Conservation (phyloP, 116 monocot genomes). For the Phalaenopsis hybrid region DNA sequence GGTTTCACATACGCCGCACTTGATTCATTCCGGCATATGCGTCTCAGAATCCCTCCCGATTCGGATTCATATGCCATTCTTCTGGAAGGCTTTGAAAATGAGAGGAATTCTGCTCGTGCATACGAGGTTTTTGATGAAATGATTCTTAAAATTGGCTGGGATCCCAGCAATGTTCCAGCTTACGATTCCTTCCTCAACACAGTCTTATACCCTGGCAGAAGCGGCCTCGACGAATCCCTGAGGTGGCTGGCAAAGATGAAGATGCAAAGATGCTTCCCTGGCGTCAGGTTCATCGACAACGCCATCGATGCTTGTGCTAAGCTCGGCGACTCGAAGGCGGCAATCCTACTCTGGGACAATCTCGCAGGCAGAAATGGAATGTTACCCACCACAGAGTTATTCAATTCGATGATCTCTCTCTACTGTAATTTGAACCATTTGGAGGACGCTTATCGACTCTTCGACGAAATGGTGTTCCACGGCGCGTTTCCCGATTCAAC, state of each 20-base stretch:
- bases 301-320: slow-evolving; percentile 25
- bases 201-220: slow-evolving; percentile 1
- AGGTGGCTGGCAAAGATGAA: slow-evolving; percentile 25
- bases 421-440: slow-evolving; percentile 18
- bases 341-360: slow-evolving; percentile 30
- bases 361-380: slow-evolving; percentile 31
- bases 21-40: slow-evolving; percentile 10
- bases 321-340: slow-evolving; percentile 17
- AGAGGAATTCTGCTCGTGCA: slow-evolving; percentile 22
- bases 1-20: slow-evolving; percentile 19
- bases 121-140: slow-evolving; percentile 47
- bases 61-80: slow-evolving; percentile 60
- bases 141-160: slow-evolving; percentile 40
- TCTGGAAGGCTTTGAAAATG: slow-evolving; percentile 64
- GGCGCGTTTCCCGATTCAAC: slow-evolving; percentile 43
- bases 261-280: slow-evolving; percentile 39
- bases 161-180: slow-evolving; percentile 37
- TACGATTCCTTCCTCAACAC: slow-evolving; percentile 59
- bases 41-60: slow-evolving; percentile 21
- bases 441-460: slow-evolving; percentile 21
- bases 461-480: slow-evolving; percentile 59
- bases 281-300: slow-evolving; percentile 43
- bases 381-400: slow-evolving; percentile 35
- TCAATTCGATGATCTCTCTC: slow-evolving; percentile 38
- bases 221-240: slow-evolving; percentile 29